Conservation (phyloP, 495 filamentous ascomycete species). For the Parachaetomium inaequale region DNA sequence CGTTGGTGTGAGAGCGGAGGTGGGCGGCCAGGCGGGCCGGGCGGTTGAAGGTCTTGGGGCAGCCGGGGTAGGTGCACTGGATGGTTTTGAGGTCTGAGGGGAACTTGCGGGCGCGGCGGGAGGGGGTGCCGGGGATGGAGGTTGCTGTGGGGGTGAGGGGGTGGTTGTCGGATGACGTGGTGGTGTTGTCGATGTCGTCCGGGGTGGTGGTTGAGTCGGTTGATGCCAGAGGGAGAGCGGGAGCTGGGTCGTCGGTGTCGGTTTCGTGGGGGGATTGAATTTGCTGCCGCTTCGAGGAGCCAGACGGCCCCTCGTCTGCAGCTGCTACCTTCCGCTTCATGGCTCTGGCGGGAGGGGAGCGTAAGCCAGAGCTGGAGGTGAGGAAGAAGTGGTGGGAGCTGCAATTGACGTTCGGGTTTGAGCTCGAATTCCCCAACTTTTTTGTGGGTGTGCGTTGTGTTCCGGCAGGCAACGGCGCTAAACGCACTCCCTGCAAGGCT, state of each 20-base stretch:
- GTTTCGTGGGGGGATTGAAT: not conserved
- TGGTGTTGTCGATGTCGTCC: conserved; percentile 2
- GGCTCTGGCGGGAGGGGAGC: not conserved
- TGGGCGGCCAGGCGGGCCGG: conserved; percentile 77
- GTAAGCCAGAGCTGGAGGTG: not conserved
- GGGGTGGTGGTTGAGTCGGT: conserved; percentile 18
- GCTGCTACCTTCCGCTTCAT: conserved; percentile 20
- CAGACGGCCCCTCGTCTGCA: not conserved
- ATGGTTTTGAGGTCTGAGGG: conserved; percentile 73
- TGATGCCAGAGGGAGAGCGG: not conserved
- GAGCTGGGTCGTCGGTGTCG: not conserved
- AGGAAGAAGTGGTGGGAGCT: not conserved
- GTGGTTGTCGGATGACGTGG: conserved; percentile 13
- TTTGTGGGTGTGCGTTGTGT: conserved; percentile 23
- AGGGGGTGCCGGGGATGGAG: conserved; percentile 46
- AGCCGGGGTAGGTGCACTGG: conserved; percentile 64
- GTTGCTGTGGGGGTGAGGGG: conserved; percentile 22
- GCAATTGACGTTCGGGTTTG: conserved; percentile 1
- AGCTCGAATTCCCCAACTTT: conserved; percentile 20
- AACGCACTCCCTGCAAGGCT: not conserved
- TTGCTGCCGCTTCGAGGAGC: conserved; percentile 15
- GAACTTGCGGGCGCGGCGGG: conserved; percentile 54
- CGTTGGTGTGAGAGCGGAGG: conserved; percentile 72
- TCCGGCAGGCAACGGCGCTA: conserved; percentile 20
- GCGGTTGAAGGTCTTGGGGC: conserved; percentile 80